These are phyloP conservation scores for Moesziomyces globuligerus DNA, from an alignment of 1,284 basidiomycete genomes.

Conservation along the genomic window DNA sequence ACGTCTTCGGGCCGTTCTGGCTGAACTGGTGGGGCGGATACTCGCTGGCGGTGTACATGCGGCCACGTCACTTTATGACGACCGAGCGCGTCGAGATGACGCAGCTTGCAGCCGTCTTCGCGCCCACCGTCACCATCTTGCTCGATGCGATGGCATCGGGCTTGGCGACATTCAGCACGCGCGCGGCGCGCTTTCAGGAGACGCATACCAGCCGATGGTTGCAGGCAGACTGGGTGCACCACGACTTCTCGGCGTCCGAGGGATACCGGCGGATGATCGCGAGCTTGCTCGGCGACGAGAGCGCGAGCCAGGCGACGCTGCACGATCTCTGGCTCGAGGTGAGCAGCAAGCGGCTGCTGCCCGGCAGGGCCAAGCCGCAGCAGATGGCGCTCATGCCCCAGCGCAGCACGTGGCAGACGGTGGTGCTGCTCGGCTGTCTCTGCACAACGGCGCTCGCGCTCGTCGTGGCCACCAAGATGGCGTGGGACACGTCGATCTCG, in stretches of 20 bases:
- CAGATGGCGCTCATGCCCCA: constrained; percentile 32
- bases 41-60: constrained; percentile 29
- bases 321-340: constrained; percentile 33
- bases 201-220: constrained; percentile 28
- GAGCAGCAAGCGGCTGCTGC: constrained; percentile 18
- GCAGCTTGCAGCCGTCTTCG: constrained; percentile 40
- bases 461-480: constrained; percentile 20
- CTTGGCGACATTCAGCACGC: constrained; percentile 19
- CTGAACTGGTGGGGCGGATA: constrained; percentile 50
- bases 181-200: constrained; percentile 21
- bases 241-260: constrained; percentile 40
- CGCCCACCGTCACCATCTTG: constrained; percentile 31
- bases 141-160: constrained; percentile 19
- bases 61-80: constrained; percentile 29
- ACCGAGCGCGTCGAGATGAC: constrained; percentile 41
- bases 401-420: constrained; percentile 14
- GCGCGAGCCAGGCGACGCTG: constrained; percentile 16
- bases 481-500: constrained; percentile 34
- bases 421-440: constrained; percentile 32
- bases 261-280: constrained; percentile 42
- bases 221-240: constrained; percentile 41
- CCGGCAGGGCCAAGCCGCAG: constrained; percentile 30
- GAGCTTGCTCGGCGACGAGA: constrained; percentile 29
- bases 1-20: constrained; percentile 38
- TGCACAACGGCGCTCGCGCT: constrained; percentile 17